Evolutionary conservation across 208 protist species (phyloP).

Genomic region (Porcisia deanei): DNA sequence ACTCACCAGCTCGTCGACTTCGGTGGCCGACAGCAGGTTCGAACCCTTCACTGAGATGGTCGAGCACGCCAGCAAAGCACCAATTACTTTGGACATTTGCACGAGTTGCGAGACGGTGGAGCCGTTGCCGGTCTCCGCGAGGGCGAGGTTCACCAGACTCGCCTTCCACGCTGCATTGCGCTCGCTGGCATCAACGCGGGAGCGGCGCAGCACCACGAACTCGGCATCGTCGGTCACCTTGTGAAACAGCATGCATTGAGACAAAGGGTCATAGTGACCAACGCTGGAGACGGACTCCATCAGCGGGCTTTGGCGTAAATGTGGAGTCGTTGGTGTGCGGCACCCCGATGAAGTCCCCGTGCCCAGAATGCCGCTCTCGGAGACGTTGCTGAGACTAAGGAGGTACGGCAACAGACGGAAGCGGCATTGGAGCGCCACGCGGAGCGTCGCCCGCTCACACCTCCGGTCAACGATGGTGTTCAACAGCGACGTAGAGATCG

Average conservation of each 20-base stretch:
- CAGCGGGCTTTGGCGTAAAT: constrained; percentile 55
- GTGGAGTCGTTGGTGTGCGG: constrained; percentile 40
- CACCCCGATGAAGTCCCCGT: constrained; percentile 38
- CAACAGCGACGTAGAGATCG: constrained; percentile 41
- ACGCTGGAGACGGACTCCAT: constrained; percentile 56
- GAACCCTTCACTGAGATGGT: constrained; percentile 31
- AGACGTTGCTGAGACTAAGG: constrained; percentile 57
- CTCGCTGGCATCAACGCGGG: constrained; percentile 34
- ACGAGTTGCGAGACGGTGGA: constrained; percentile 56
- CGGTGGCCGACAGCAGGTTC: constrained; percentile 34
- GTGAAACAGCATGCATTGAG: constrained; percentile 61
- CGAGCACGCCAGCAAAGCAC: constrained; percentile 56
- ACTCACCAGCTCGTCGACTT: constrained; percentile 50
- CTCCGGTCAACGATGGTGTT: constrained; percentile 40
- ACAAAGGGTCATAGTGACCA: constrained; percentile 66
- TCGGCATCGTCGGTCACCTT: constrained; percentile 64
- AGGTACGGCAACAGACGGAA: constrained; percentile 76
- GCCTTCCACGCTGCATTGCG: constrained; percentile 45
- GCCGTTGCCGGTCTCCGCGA: constrained; percentile 41
- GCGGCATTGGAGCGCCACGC: constrained; percentile 61
- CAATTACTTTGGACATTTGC: constrained; percentile 67
- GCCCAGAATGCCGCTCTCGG: constrained; percentile 44
- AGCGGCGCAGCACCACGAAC: constrained; percentile 54
- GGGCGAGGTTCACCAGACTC: constrained; percentile 41
- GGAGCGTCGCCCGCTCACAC: constrained; percentile 41